Evolutionary conservation across 2,329 filamentous ascomycete species (phyloP), one percentile per base, ranked within the genome.

Genomic region (Trichoderma endophyticum): DNA sequence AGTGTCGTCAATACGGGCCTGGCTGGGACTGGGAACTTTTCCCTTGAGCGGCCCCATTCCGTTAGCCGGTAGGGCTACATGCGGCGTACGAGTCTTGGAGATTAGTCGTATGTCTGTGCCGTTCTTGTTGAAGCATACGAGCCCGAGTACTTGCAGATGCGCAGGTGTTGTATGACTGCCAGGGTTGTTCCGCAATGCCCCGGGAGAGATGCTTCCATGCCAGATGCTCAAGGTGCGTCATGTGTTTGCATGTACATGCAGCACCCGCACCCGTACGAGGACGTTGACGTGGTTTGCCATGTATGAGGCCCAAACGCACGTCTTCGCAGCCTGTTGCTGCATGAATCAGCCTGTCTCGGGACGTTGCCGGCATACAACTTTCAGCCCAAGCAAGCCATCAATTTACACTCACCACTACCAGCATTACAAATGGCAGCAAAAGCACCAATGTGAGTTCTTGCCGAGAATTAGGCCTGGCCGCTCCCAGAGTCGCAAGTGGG

Each of bases 41-140:
- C 51, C 48, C 48, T 21, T 3, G 14, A 28, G 18, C 28, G 59
- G 34, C 34, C 34, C 59, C 59, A 56, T 54, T 14, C 56, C 69
- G 69, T 26, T 65, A 71, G 69, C 69, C 61, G 70, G 70, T 72
- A 72, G 70, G 70, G 70, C 70, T 72, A 63, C 63, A 60, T 57
- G 43, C 34, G 24, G 51, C 30, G 18, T 54, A 9, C 48, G 57
- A 32, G 57, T 60, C 3, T 70, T 51, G 21, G 30, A 32, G 30
- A 39, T 62, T 61, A 54, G 57, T 62, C 39, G 56, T 43, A 30
- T 18, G 60, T 43, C 56, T 21, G 26, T 30, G 11, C 54, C 15
- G 12, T n/a, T 24, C 43, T 11, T 18, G 43, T 56, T 48, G 32
- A 24, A 63, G 60, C 34, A 43, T 60, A 32, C 24, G 24, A 28